A percentile compares a stretch with the other conserved stretches of the same genome.
Evolutionary conservation across 2,329 filamentous ascomycete genomes (phyloP).

Genomic region (Nemania abortiva): DNA sequence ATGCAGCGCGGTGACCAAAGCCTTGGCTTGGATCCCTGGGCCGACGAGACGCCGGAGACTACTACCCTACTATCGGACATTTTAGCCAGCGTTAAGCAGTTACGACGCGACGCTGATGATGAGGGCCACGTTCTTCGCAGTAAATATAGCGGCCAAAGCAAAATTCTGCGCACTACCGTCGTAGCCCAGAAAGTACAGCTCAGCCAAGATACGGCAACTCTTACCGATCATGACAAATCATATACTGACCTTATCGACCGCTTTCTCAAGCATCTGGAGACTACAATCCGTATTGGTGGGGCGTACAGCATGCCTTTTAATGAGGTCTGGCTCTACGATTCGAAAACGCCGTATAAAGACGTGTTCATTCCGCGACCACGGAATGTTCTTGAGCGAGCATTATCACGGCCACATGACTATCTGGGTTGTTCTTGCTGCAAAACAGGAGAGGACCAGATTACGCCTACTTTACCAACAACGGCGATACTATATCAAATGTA

Average conservation of each 20-base stretch:
- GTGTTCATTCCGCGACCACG: conserved; percentile 82
- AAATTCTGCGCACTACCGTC: conserved; percentile 79
- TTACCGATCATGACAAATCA: conserved; percentile 77
- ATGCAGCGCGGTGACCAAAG: conserved; percentile 55
- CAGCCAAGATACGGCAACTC: conserved; percentile 77
- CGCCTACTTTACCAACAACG: conserved; percentile 74
- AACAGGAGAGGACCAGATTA: conserved; percentile 61
- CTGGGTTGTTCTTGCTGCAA: conserved; percentile 78
- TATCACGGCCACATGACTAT: conserved; percentile 81
- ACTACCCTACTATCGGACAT: conserved; percentile 56
- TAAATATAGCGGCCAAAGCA: conserved; percentile 78
- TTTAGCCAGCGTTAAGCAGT: conserved; percentile 59
- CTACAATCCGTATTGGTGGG: conserved; percentile 52
- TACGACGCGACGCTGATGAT: conserved; percentile 61
- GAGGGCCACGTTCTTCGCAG: conserved; percentile 71
- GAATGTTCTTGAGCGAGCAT: conserved; percentile 75
- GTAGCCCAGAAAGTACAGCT: conserved; percentile 85
- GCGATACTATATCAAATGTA: conserved; percentile 84
- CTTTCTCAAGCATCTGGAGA: conserved; percentile 63
- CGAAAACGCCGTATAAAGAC: conserved; percentile 75
- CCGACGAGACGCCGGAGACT: conserved; percentile 51
- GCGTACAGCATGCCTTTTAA: conserved; percentile 68
- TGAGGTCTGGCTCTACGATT: conserved; percentile 82
- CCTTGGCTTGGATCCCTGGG: conserved; percentile 53
- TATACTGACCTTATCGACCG: conserved; percentile 75